Conservation (phyloP, 805 yeast genomes). For the Candida dajiaensis region DNA sequence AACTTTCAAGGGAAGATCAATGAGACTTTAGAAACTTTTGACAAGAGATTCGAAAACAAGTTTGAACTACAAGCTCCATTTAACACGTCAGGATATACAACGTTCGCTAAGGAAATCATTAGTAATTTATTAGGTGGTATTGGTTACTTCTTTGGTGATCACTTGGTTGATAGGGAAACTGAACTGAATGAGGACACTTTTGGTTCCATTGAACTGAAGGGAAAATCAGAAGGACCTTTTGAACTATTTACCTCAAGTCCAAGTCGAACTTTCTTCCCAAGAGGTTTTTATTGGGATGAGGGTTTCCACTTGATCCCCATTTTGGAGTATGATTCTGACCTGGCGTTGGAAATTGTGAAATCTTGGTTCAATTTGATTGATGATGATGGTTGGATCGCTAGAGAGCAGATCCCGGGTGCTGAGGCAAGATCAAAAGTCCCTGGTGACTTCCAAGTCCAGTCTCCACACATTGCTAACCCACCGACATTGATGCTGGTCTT, state of each 20-base stretch:
- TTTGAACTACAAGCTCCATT: conserved; percentile 55
- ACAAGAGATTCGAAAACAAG: conserved; percentile 43
- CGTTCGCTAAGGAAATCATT: conserved; percentile 71
- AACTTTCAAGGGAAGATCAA: conserved; percentile 17
- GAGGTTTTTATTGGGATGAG: conserved; percentile 99
- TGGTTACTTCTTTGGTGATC: conserved; percentile 81
- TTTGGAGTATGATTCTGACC: conserved; percentile 74
- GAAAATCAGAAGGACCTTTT: conserved; percentile 67
- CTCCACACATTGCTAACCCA: conserved; percentile 89
- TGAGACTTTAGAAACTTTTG: conserved; percentile 30
- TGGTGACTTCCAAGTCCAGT: conserved; percentile 72
- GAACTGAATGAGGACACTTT: conserved; percentile 65
- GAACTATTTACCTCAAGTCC: conserved; percentile 83
- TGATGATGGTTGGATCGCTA: conserved; percentile 92
- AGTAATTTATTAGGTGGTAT: conserved; percentile 88
- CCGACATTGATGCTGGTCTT: conserved; percentile 84
- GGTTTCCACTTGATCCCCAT: conserved; percentile 89
- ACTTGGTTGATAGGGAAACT: conserved; percentile 70
- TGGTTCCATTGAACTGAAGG: conserved; percentile 41
- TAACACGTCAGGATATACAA: conserved; percentile 31
- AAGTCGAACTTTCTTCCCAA: conserved; percentile 88
- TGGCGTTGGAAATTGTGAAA: conserved; percentile 70
- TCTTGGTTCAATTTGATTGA: conserved; percentile 89
- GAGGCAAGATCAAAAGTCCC: conserved; percentile 91
- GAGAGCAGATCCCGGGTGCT: conserved; percentile 89